A percentile compares a stretch with the other conserved stretches of the same genome.
Conservation (phyloP, 352 stramenopile genomes). For the Pythium monospermum region DNA sequence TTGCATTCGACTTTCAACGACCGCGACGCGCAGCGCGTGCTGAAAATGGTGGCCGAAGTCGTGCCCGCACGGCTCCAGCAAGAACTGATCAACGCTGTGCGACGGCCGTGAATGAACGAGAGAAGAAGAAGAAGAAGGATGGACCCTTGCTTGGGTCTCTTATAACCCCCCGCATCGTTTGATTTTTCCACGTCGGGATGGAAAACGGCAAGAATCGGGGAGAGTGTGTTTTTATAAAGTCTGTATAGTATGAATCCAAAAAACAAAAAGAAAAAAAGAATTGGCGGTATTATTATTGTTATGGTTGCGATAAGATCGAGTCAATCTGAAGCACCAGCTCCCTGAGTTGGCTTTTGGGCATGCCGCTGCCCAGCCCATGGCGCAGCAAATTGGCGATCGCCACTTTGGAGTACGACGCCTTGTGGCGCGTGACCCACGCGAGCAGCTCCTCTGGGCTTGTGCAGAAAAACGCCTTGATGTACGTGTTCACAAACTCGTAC, state of each 20-base stretch:
- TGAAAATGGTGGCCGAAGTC: conserved; percentile 59
- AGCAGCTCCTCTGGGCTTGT: conserved; percentile 78
- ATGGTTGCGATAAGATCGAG: conserved; percentile 28
- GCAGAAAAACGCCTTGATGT: conserved; percentile 91
- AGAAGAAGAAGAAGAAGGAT: conserved; percentile 24
- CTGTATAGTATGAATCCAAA: too few relatives aligned
- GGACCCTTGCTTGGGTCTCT: background rate
- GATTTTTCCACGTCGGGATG: background rate
- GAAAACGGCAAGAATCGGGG: too few relatives aligned
- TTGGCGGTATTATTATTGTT: too few relatives aligned
- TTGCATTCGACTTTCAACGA: conserved; percentile 54
- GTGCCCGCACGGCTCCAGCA: conserved; percentile 58
- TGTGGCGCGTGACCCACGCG: conserved; percentile 70
- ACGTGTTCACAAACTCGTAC: conserved; percentile 69
- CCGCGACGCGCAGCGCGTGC: conserved; percentile 44
- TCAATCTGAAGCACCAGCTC: conserved; percentile 65
- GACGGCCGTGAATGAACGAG: conserved; percentile 11
- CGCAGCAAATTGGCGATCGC: conserved; percentile 62
- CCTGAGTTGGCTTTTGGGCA: conserved; percentile 47
- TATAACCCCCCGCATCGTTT: conserved; percentile 1
- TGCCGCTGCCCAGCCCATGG: conserved; percentile 50
- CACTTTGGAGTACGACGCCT: conserved; percentile 54
- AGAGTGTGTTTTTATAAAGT: conserved; percentile 7
- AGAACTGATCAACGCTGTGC: conserved; percentile 47
- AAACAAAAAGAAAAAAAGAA: too few relatives aligned